Conservation (phyloP, 2,329 filamentous ascomycete genomes). For the Penicillium vulpinum region DNA sequence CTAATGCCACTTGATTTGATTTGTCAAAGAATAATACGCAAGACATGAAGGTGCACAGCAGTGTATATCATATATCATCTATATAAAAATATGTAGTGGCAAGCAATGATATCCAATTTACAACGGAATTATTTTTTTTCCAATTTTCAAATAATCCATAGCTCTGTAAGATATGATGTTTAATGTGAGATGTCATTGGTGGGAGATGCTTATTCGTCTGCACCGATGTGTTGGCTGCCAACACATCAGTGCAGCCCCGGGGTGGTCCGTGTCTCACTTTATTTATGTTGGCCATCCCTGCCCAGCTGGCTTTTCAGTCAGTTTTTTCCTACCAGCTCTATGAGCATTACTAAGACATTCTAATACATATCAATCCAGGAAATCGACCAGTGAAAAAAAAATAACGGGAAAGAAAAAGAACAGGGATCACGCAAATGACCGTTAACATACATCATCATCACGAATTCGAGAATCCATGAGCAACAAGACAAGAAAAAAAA, state of each 20-base stretch:
- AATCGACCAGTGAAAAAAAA: neutral
- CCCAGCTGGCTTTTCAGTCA: neutral
- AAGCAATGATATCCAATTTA: neutral
- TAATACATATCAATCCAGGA: neutral
- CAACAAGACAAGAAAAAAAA: neutral
- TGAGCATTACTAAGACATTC: neutral
- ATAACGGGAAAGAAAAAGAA: slow-evolving; percentile 8
- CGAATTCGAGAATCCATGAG: neutral
- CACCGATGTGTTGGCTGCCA: slow-evolving; percentile 16
- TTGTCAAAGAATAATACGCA: neutral
- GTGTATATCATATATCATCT: neutral
- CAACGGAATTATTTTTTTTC: neutral
- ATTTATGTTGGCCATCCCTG: slow-evolving; percentile 18
- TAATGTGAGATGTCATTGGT: neutral
- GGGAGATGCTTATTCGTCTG: neutral
- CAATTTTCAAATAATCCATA: neutral
- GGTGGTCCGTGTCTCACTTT: slow-evolving; percentile 25
- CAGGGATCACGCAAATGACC: slow-evolving; percentile 4
- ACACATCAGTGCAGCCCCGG: slow-evolving; percentile 19
- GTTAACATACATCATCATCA: slow-evolving; percentile 9
- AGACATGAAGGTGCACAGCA: neutral
- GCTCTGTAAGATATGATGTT: neutral
- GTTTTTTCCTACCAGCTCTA: neutral
- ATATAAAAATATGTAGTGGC: neutral
- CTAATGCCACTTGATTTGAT: slow-evolving; percentile 12